These are phyloP conservation scores for Scheffersomyces lignosus DNA, from an alignment of 805 yeast species.

Conservation along the genomic window DNA sequence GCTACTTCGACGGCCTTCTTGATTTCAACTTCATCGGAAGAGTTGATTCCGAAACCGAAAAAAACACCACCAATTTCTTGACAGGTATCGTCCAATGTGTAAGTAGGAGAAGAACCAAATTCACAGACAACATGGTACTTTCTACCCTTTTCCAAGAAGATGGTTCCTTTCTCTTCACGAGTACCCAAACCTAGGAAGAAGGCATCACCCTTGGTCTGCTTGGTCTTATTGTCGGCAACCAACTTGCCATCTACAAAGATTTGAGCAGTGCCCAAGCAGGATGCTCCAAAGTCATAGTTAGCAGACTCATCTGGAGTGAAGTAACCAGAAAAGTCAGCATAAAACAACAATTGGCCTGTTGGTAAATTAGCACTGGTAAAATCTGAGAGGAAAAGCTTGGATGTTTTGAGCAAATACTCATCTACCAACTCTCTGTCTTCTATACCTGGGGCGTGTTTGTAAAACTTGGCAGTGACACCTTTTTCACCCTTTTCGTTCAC, in stretches of 20 bases:
- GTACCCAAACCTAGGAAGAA: conserved; percentile 58
- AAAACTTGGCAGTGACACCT: conserved; percentile 28
- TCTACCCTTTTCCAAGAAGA: conserved; percentile 43
- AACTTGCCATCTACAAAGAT: conserved; percentile 52
- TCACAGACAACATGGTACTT: conserved; percentile 47
- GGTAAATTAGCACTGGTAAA: conserved; percentile 17
- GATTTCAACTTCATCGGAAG: conserved; percentile 22
- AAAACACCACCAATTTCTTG: conserved; percentile 23
- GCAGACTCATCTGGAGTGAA: conserved; percentile 50
- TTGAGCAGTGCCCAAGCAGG: conserved; percentile 56
- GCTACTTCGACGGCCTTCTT: conserved; percentile 50
- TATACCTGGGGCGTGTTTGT: conserved; percentile 21
- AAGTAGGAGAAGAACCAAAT: conserved; percentile 52
- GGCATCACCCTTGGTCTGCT: conserved; percentile 48
- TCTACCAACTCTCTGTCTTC: conserved; percentile 25
- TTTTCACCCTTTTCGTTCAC: conserved; percentile 20
- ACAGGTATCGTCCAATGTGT: conserved; percentile 13
- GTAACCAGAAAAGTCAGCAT: conserved; percentile 43
- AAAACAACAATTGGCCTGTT: conserved; percentile 29
- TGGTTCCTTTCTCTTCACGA: conserved; percentile 43
- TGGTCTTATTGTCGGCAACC: conserved; percentile 56
- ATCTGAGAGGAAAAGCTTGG: conserved; percentile 16
- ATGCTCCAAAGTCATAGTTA: conserved; percentile 51
- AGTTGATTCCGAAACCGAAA: conserved; percentile 22
- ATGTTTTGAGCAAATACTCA: conserved; percentile 12